Conservation (phyloP, 2,329 filamentous ascomycete genomes). For the Lachnellula hyalina region DNA sequence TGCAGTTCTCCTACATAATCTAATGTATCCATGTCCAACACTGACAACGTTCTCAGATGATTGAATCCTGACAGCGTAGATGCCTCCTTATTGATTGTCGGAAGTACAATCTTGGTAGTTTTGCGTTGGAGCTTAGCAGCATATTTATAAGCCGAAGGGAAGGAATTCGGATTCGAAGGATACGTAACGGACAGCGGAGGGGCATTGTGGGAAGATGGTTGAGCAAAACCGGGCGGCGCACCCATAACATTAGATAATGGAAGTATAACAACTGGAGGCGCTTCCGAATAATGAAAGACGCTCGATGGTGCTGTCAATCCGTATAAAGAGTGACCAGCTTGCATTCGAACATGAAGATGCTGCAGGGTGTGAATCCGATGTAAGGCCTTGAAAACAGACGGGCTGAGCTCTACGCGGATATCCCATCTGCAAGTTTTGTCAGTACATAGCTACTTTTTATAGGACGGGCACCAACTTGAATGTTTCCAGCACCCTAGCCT, state of each 20-base stretch:
- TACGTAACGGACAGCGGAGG: background rate
- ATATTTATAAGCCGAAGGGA: conserved; percentile 3
- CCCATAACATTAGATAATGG: conserved; percentile 1
- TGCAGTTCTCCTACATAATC: conserved; percentile 52
- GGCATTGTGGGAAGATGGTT: conserved; percentile 1
- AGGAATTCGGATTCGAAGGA: conserved; percentile 4
- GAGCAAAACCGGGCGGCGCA: conserved; percentile 3
- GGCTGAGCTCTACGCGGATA: conserved; percentile 56
- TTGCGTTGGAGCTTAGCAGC: conserved; percentile 7
- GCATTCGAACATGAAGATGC: conserved; percentile 53
- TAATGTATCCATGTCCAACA: conserved; percentile 57
- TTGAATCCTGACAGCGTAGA: conserved; percentile 54
- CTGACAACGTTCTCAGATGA: conserved; percentile 45
- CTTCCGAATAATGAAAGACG: conserved; percentile 25
- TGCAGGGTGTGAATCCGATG: conserved; percentile 49
- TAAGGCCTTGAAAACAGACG: conserved; percentile 51
- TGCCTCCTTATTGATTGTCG: conserved; percentile 26
- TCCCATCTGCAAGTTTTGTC: conserved; percentile 47
- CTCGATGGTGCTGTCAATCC: conserved; percentile 38
- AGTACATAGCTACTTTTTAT: background rate
- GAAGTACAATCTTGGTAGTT: conserved; percentile 3
- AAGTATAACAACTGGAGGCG: conserved; percentile 4
- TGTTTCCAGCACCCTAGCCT: conserved; percentile 48
- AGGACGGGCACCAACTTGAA: conserved; percentile 42
- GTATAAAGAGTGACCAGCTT: conserved; percentile 51